phyloP scores from a whole-genome alignment of 805 yeast genomes.

The Sugiyamaella lignohabitans region DNA sequence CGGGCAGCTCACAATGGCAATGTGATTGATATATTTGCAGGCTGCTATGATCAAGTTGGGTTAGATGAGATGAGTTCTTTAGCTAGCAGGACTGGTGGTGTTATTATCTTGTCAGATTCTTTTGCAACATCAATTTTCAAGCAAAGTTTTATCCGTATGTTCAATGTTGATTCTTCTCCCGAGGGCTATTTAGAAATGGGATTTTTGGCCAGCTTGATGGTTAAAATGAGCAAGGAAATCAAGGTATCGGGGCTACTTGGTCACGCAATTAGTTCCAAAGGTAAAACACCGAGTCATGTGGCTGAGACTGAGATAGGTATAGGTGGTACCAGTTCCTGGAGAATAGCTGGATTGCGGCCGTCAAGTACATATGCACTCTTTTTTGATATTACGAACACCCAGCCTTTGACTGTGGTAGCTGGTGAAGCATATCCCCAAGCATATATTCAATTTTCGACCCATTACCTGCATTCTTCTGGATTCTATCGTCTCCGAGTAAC shows the following conservation, averaged over 20 bases:
- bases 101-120: slow-evolving; percentile 77
- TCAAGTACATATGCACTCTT: slow-evolving; percentile 73
- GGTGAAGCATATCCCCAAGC: slow-evolving; percentile 24
- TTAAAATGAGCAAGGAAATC: slow-evolving; percentile 73
- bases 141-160: slow-evolving; percentile 78
- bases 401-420: slow-evolving; percentile 25
- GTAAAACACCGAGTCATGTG: slow-evolving; percentile 12
- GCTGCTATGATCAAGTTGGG: slow-evolving; percentile 95
- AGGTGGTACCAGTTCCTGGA: slow-evolving; percentile 82
- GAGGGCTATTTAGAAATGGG: slow-evolving; percentile 78
- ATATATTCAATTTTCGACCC: slow-evolving; percentile 71
- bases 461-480: slow-evolving; percentile 85
- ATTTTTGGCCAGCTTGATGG: slow-evolving; percentile 72
- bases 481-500: slow-evolving; percentile 80
- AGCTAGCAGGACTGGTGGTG: slow-evolving; percentile 83
- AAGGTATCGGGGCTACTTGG: slow-evolving; percentile 86
- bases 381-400: slow-evolving; percentile 54
- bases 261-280: slow-evolving; percentile 60
- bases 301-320: slow-evolving; percentile 70
- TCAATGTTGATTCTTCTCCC: slow-evolving; percentile 61
- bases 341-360: slow-evolving; percentile 70
- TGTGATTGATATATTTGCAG: slow-evolving; percentile 83
- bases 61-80: slow-evolving; percentile 85
- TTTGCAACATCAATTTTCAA: slow-evolving; percentile 91
- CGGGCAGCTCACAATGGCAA: slow-evolving; percentile 69